A percentile compares a stretch with the other conserved stretches of the same genome.
These are phyloP conservation scores for Pseudoperonospora humuli DNA, from an alignment of 352 stramenopile species.

Conservation along the genomic window DNA sequence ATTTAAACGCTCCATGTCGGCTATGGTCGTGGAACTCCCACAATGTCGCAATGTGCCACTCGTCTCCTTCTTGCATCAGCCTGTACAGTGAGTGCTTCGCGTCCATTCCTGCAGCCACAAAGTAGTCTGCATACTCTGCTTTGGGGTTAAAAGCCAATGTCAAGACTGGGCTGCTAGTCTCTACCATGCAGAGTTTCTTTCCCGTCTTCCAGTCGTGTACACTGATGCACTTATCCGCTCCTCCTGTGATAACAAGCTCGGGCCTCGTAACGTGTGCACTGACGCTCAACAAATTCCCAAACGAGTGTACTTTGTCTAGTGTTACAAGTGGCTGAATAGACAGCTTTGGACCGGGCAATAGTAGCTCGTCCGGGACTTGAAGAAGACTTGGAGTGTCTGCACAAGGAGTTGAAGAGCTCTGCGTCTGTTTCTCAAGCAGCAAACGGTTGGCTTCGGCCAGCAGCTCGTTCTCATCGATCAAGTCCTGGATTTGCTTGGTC, in stretches of 20 bases:
- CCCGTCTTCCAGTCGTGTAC: slow-evolving; percentile 57
- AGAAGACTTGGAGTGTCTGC: slow-evolving; percentile 14
- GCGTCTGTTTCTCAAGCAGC: slow-evolving; percentile 44
- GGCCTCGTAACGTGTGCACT: slow-evolving; percentile 29
- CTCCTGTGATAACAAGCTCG: slow-evolving; percentile 48
- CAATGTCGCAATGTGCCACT: slow-evolving; percentile 37
- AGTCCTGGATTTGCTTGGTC: slow-evolving; percentile 34
- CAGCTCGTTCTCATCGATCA: slow-evolving; percentile 70
- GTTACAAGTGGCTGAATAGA: slow-evolving; percentile 16
- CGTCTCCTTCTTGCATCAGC: slow-evolving; percentile 24
- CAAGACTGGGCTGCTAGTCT: slow-evolving; percentile 44
- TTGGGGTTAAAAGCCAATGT: slow-evolving; percentile 54
- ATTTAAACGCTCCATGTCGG: slow-evolving; percentile 53
- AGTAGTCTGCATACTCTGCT: slow-evolving; percentile 31
- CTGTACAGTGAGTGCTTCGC: slow-evolving; percentile 50
- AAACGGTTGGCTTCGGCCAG: slow-evolving; percentile 66
- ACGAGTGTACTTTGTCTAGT: slow-evolving; percentile 47
- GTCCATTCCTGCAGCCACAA: slow-evolving; percentile 69
- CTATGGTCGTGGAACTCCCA: slow-evolving; percentile 61
- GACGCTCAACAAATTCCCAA: slow-evolving; percentile 65
- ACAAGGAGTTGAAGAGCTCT: not conserved
- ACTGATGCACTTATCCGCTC: slow-evolving; percentile 66
- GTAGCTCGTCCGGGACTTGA: slow-evolving; percentile 61
- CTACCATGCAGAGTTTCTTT: slow-evolving; percentile 32
- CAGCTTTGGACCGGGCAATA: slow-evolving; percentile 42